phyloP scores from a whole-genome alignment of 257 asterid species.

The Cruciata laevipes region DNA sequence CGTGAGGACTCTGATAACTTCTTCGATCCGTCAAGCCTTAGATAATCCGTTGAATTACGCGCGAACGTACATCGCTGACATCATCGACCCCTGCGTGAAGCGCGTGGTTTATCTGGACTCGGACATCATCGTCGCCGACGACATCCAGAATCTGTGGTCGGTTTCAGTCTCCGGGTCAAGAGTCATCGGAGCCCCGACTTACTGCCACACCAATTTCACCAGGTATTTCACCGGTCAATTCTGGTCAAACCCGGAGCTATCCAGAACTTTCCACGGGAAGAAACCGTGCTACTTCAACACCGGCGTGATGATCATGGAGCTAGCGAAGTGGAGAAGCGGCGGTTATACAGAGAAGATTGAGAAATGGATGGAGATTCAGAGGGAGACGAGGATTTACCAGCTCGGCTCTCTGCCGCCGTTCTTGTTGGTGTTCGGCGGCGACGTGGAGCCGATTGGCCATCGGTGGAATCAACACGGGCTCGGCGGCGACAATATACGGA shows the following conservation, averaged over 20 bases:
- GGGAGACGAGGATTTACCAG: constrained; percentile 52
- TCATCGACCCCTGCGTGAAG: constrained; percentile 33
- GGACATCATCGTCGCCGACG: constrained; percentile 47
- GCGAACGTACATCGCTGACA: constrained; percentile 48
- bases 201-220: constrained; percentile 40
- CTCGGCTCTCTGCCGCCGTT: constrained; percentile 69
- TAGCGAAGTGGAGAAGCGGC: constrained; percentile 52
- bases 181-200: constrained; percentile 67
- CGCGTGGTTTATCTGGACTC: constrained; percentile 61
- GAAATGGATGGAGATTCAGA: constrained; percentile 62
- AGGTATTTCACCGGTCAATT: constrained; percentile 41
- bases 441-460: constrained; percentile 49
- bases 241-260: constrained; percentile 39
- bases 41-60: constrained; percentile 66
- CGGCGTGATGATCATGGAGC: constrained; percentile 68
- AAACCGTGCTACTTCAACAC: constrained; percentile 62
- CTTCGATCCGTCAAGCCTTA: constrained; percentile 54
- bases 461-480: constrained; percentile 83
- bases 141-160: constrained; percentile 37
- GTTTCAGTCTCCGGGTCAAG: constrained; percentile 21
- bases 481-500: constrained; percentile 60
- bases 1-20: constrained; percentile 38
- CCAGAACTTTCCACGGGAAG: constrained; percentile 37
- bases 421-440: constrained; percentile 69
- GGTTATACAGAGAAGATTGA: constrained; percentile 44